Base-by-base conservation (phyloP, 2,329 filamentous ascomycete genomes). In the Calonectria naviculata region DNA sequence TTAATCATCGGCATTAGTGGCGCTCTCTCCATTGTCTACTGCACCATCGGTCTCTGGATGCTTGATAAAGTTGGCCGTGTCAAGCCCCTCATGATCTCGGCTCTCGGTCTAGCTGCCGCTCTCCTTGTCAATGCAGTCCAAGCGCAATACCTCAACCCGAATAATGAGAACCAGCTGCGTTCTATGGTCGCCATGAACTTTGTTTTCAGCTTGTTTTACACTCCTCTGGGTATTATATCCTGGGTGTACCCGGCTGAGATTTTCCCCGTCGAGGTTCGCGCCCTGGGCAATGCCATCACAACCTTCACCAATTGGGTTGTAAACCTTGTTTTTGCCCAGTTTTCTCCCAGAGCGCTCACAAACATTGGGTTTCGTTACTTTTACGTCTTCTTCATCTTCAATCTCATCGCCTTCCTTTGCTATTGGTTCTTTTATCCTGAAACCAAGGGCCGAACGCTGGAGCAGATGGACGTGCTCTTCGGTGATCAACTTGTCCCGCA, bases 1-100 rank as follows among this genome's bases (percentile, higher is more conserved):
- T 84, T 88, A 80, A 87, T 89, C 58, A 85, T 87, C 71, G 87
- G 87, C 4, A 84, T 89, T 72, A 87, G 83, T 74, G 87, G 87
- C 28, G 85, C 86, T 1, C 80, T 89, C 9, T 85, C 86, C 0
- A 85, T 85, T 34, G 77, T 87, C 26, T 88, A 85, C 82, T 86
- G 86, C 71, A 86, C 84, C 1, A 74, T 87, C 7, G 85, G 86
- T 61, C 83, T 88, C 69, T 77, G 80, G 38, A 77, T 86, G 47
- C 77, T 88, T 52, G 87, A 89, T 74, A 83, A 80, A 19, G 78
- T 88, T 49, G 86, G 86, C 19, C 85, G 87, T 31, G 81, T 87
- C 58, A 87, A 86, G 75, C 82, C 87, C 1, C 80, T 89, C 10
- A 84, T 89, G 61, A 81, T 82, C 41, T 83, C 81, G 6, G 83